phyloP scores from a whole-genome alignment of 441 rosid species.

The Bruguiera hainesii region DNA sequence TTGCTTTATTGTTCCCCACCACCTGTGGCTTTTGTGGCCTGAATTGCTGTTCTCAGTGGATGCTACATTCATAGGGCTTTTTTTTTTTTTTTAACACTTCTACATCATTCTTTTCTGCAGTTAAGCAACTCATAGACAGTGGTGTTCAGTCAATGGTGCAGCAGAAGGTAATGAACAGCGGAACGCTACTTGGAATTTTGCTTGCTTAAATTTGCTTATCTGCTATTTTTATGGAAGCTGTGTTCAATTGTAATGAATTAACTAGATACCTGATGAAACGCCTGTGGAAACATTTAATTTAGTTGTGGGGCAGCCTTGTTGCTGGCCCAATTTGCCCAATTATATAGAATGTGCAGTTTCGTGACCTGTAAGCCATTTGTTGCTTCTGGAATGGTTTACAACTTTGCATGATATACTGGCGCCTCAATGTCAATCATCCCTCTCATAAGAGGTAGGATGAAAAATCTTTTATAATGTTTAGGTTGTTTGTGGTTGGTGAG shows the following conservation, averaged over 20 bases:
- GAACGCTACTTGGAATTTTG: constrained; percentile 36
- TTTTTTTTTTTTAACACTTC: background rate
- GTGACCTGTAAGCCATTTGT: constrained; percentile 20
- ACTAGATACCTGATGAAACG: constrained; percentile 19
- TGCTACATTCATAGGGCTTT: background rate
- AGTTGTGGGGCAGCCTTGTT: constrained; percentile 33
- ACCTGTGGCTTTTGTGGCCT: too few species aligned
- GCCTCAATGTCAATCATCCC: too few species aligned
- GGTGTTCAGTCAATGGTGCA: constrained; percentile 21
- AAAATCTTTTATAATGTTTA: too few species aligned
- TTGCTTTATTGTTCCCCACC: too few species aligned
- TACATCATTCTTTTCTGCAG: constrained; percentile 33
- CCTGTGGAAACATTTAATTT: constrained; percentile 28
- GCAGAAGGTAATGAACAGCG: constrained; percentile 33
- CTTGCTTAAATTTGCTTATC: constrained; percentile 23
- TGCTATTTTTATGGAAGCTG: constrained; percentile 23
- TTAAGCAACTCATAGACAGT: constrained; percentile 28
- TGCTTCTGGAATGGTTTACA: background rate
- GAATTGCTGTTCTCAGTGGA: background rate
- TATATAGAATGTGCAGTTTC: constrained; percentile 46
- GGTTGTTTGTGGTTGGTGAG: too few species aligned
- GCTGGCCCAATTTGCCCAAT: constrained; percentile 41
- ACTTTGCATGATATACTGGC: too few species aligned
- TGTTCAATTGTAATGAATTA: constrained; percentile 30
- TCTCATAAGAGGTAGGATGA: too few species aligned